phyloP scores from a whole-genome alignment of 139 green algal species.

The Chlamydomonas sp. region DNA sequence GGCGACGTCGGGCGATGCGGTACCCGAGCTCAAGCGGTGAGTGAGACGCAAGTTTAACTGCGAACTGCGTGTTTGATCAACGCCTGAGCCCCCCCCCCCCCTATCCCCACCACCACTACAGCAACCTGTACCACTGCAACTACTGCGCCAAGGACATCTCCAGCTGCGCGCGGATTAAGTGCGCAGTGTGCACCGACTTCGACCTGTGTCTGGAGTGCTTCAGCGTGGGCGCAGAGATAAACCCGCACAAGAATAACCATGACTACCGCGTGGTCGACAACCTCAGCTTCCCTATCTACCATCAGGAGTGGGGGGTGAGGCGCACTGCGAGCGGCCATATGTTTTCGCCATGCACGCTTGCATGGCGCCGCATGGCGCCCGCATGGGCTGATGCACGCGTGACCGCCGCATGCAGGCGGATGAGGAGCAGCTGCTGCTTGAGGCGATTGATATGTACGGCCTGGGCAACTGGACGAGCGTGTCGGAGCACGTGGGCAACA shows the following conservation, averaged over 20 bases:
- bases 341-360: neutral
- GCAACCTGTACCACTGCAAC: slow-evolving; percentile 88
- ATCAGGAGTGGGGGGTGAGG: slow-evolving; percentile 80
- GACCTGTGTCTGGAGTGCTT: slow-evolving; percentile 98
- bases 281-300: slow-evolving; percentile 86
- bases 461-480: slow-evolving; percentile 90
- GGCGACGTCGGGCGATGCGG: no score
- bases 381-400: neutral
- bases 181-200: slow-evolving; percentile 80
- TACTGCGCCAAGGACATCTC: slow-evolving; percentile 90
- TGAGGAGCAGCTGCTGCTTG: slow-evolving; percentile 93
- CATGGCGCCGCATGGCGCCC: neutral
- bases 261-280: slow-evolving; percentile 85
- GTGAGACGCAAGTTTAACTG: no score
- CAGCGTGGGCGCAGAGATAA: slow-evolving; percentile 70
- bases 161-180: slow-evolving; percentile 82
- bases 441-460: slow-evolving; percentile 74
- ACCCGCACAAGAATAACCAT: slow-evolving; percentile 69
- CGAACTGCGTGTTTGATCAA: no score
- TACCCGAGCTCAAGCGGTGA: no score
- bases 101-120: no score
- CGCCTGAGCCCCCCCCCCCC: no score
- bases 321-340: neutral
- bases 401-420: slow-evolving; percentile 73
- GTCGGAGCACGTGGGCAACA: slow-evolving; percentile 74